Evolutionary conservation across 2,329 filamentous ascomycete genomes (phyloP).

Genomic region (Apiospora arundinis): DNA sequence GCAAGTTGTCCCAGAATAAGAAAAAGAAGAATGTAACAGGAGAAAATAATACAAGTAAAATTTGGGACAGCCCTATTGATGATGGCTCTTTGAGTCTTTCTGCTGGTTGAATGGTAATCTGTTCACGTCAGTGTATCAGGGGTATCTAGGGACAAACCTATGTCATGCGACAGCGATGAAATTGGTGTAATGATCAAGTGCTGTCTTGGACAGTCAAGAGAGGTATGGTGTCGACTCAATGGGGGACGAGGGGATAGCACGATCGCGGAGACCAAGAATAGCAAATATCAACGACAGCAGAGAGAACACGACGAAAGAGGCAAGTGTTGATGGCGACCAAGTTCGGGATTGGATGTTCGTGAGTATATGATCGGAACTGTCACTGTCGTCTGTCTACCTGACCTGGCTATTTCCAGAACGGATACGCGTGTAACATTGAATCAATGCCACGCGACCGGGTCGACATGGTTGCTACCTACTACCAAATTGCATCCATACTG

Average conservation of each 20-base stretch:
- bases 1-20: neutral
- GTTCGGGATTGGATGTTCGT: neutral
- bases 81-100: neutral
- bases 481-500: neutral
- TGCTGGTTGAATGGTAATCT: neutral
- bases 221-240: neutral
- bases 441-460: neutral
- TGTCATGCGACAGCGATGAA: neutral
- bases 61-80: neutral
- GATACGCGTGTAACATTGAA: neutral
- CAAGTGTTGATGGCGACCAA: neutral
- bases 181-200: neutral
- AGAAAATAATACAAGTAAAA: neutral
- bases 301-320: neutral
- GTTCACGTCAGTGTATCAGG: slow-evolving; percentile 1
- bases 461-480: neutral
- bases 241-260: neutral
- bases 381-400: neutral
- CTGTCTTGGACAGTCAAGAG: neutral
- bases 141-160: neutral
- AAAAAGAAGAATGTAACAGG: neutral
- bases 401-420: neutral
- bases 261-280: neutral
- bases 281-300: neutral
- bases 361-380: neutral